Evolutionary conservation across 192 early-diverging fungal genomes (phyloP).

Genomic region (Gigaspora rosea): DNA sequence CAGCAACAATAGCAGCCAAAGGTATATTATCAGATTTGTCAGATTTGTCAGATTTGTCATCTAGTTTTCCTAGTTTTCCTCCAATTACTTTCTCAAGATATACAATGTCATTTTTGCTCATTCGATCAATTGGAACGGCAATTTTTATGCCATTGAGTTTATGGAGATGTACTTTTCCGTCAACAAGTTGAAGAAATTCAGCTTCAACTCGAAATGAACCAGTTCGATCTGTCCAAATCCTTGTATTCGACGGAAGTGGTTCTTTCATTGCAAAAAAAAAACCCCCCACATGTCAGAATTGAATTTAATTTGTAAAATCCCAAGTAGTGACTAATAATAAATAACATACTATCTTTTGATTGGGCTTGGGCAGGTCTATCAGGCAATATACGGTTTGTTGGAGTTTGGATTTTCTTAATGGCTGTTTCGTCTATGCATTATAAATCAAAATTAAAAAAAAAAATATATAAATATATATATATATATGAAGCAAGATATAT

Average conservation of each 20-base stretch:
- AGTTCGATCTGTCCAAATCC: constrained; percentile 91
- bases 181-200: constrained; percentile 72
- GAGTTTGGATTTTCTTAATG: constrained; percentile 32
- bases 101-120: constrained; percentile 61
- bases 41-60: constrained; percentile 28
- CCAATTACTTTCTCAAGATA: constrained; percentile 56
- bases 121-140: constrained; percentile 86
- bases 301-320: neutral
- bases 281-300: constrained; percentile 33
- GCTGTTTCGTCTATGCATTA: neutral
- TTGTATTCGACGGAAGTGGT: constrained; percentile 66
- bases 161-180: constrained; percentile 91
- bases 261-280: neutral
- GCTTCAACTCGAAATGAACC: constrained; percentile 94
- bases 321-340: neutral
- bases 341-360: constrained; percentile 27
- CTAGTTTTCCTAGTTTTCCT: too few species aligned
- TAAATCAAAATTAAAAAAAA: neutral
- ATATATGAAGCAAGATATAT: neutral
- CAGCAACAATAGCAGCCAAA: constrained; percentile 24
- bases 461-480: neutral
- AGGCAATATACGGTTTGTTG: constrained; percentile 26
- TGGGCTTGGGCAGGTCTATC: constrained; percentile 27
- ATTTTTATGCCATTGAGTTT: constrained; percentile 96
- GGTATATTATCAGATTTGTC: constrained; percentile 27